A percentile compares a stretch with the other conserved stretches of the same genome.
phyloP scores from a whole-genome alignment of 2,329 filamentous ascomycete species.

The Camillea tinctor region DNA sequence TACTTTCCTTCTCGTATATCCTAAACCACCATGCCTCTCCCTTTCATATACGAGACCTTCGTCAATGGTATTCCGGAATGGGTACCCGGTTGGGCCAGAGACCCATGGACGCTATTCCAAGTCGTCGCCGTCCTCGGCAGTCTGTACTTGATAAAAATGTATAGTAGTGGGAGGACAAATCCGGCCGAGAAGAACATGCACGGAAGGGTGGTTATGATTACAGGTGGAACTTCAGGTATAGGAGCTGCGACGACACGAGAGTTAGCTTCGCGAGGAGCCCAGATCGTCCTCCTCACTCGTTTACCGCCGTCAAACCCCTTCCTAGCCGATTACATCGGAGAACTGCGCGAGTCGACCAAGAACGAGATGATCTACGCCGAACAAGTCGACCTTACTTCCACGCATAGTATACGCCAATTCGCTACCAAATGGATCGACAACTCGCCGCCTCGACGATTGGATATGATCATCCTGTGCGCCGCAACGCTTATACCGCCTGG shows the following conservation, averaged over 20 bases:
- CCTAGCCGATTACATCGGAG: conserved; percentile 87
- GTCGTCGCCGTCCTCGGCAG: conserved; percentile 35
- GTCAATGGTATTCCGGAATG: conserved; percentile 50
- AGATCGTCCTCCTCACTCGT: conserved; percentile 86
- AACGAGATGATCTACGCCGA: conserved; percentile 95
- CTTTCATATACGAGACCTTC: conserved; percentile 47
- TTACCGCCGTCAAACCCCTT: conserved; percentile 81
- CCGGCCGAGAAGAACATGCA: conserved; percentile 80
- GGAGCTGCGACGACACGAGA: conserved; percentile 73
- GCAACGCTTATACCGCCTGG: conserved; percentile 72
- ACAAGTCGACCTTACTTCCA: conserved; percentile 81
- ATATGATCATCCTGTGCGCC: conserved; percentile 88
- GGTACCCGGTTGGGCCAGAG: conserved; percentile 39
- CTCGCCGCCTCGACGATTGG: conserved; percentile 79
- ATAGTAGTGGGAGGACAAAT: conserved; percentile 74
- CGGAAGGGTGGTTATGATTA: conserved; percentile 90
- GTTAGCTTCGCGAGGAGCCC: conserved; percentile 79
- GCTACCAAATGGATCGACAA: conserved; percentile 99
- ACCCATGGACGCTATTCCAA: conserved; percentile 44
- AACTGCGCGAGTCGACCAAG: conserved; percentile 70
- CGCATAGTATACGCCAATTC: conserved; percentile 90
- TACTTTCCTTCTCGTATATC: not conserved
- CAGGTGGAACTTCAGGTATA: conserved; percentile 91
- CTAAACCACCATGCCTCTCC: conserved; percentile 33
- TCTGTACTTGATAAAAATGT: conserved; percentile 62